These are phyloP conservation scores for Verticillium alfalfae DNA, from an alignment of 2,329 filamentous ascomycete species.

Conservation along the genomic window DNA sequence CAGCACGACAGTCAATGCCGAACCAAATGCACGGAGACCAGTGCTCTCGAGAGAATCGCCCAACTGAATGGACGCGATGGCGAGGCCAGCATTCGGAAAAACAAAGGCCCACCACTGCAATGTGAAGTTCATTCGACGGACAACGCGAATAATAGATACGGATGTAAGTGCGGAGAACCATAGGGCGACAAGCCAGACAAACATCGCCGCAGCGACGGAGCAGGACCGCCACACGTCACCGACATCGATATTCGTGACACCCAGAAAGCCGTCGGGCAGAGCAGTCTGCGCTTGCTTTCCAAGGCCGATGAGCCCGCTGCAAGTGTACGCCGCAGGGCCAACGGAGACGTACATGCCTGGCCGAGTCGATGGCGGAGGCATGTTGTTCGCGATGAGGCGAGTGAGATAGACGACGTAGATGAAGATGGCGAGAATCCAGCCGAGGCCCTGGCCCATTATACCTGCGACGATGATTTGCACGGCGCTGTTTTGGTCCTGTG, in stretches of 20 bases:
- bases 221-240: conserved; percentile 34
- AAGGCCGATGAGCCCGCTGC: conserved; percentile 34
- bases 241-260: conserved; percentile 16
- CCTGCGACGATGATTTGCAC: conserved; percentile 47
- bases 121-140: conserved; percentile 37
- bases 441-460: conserved; percentile 45
- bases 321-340: conserved; percentile 47
- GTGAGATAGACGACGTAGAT: conserved; percentile 48
- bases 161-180: conserved; percentile 45
- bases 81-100: conserved; percentile 54
- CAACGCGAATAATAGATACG: conserved; percentile 27
- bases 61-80: conserved; percentile 47
- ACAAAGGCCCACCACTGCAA: conserved; percentile 47
- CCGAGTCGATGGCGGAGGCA: conserved; percentile 38
- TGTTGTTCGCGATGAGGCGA: conserved; percentile 42
- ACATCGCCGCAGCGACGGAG: conserved; percentile 37
- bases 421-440: conserved; percentile 44
- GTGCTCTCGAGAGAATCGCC: conserved; percentile 39
- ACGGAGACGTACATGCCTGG: conserved; percentile 52
- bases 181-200: conserved; percentile 46
- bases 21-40: conserved; percentile 39
- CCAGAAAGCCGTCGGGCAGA: conserved; percentile 14
- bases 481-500: conserved; percentile 36
- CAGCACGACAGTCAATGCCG: conserved; percentile 43
- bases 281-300: conserved; percentile 19